These are phyloP conservation scores for Cyathus striatus DNA, from an alignment of 768 basidiomycete genomes.

Conservation along the genomic window DNA sequence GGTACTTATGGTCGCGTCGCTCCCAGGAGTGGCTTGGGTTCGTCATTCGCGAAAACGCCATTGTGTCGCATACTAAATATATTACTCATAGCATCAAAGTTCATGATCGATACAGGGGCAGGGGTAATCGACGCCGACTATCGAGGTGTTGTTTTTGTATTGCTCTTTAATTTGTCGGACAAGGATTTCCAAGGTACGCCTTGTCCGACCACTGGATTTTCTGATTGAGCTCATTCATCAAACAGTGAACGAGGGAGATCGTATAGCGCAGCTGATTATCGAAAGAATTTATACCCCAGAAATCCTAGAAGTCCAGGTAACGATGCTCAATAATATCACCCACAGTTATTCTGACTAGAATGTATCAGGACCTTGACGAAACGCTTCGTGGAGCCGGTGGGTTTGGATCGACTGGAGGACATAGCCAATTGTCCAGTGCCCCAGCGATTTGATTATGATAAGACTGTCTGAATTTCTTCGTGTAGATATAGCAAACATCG, in stretches of 20 bases:
- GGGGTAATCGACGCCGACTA: conserved; percentile 98
- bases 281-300: conserved; percentile 87
- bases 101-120: conserved; percentile 97
- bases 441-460: no score
- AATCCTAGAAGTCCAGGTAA: conserved; percentile 81
- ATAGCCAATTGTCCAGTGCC: conserved; percentile 37
- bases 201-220: not conserved
- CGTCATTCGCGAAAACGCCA: conserved; percentile 17
- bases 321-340: conserved; percentile 18
- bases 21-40: conserved; percentile 92
- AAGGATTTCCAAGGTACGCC: conserved; percentile 76
- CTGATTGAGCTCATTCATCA: conserved; percentile 1
- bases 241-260: conserved; percentile 86
- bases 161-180: conserved; percentile 91
- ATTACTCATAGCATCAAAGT: conserved; percentile 73
- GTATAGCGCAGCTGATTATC: conserved; percentile 93
- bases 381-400: conserved; percentile 83
- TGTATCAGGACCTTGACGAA: conserved; percentile 69
- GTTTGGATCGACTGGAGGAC: conserved; percentile 95
- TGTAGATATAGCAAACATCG: no score
- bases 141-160: conserved; percentile 83
- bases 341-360: conserved; percentile 5
- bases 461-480: no score
- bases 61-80: not conserved
- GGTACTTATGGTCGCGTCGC: conserved; percentile 97